phyloP scores from a whole-genome alignment of 1,284 basidiomycete genomes.

The Pyrrhoderma lamaoense region DNA sequence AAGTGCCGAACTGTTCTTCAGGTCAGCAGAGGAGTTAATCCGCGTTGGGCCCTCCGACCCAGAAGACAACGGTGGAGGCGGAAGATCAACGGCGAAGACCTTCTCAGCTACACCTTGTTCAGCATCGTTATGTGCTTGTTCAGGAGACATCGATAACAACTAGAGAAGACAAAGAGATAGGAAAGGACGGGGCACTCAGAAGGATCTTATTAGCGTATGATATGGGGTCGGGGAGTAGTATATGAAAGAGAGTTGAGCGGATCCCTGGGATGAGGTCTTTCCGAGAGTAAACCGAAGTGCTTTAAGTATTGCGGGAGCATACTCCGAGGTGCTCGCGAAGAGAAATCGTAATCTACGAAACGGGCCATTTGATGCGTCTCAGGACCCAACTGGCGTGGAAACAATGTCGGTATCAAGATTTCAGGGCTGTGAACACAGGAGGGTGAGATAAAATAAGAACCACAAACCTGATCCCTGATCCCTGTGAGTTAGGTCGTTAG shows the following conservation, averaged over 20 bases:
- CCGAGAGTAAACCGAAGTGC: constrained; percentile 18
- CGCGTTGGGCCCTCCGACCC: constrained; percentile 15
- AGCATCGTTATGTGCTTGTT: constrained; percentile 15
- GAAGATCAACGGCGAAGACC: constrained; percentile 17
- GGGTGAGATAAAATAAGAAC: background rate
- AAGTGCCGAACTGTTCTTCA: constrained; percentile 13
- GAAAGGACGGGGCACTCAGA: constrained; percentile 10
- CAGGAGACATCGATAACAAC: constrained; percentile 3
- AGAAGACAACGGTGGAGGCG: constrained; percentile 7
- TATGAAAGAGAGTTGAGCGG: constrained; percentile 6
- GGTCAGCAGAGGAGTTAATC: constrained; percentile 14
- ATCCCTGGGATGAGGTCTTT: constrained; percentile 11
- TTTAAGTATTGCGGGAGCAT: constrained; percentile 12
- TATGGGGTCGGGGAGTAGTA: background rate
- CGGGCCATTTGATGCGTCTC: constrained; percentile 13
- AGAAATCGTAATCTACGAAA: constrained; percentile 10
- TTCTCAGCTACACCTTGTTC: constrained; percentile 17
- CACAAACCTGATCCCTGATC: background rate
- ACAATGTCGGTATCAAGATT: constrained; percentile 6
- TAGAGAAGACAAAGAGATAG: background rate
- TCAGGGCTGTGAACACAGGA: constrained; percentile 7
- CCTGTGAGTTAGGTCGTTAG: background rate
- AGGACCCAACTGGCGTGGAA: constrained; percentile 13
- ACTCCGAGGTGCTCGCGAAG: constrained; percentile 18
- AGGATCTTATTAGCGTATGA: constrained; percentile 9